These are phyloP conservation scores for Cupressus sempervirens DNA, from an alignment of 75 land plant genomes.

Conservation along the genomic window DNA sequence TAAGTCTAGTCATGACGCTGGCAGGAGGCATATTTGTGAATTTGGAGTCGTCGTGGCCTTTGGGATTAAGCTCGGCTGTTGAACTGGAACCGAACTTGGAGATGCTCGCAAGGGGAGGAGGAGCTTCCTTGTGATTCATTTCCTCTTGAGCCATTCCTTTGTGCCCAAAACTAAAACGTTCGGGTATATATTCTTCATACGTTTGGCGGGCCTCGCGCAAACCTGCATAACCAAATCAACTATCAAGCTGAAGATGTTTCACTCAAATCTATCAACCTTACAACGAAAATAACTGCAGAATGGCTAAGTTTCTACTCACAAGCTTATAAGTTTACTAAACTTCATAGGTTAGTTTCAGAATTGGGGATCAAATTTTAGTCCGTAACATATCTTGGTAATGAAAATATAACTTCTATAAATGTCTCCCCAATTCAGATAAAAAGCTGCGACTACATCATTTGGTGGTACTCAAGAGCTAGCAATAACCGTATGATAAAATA, in stretches of 20 bases:
- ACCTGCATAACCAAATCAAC: not conserved
- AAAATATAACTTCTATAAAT: not conserved
- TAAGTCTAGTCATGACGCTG: conserved; percentile 59
- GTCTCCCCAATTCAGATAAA: not conserved
- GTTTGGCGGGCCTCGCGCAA: not conserved
- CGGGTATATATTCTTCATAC: conserved; percentile 18
- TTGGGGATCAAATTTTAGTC: not conserved
- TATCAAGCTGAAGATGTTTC: not conserved
- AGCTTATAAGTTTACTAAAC: not conserved
- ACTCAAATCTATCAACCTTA: not conserved
- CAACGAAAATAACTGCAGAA: not conserved
- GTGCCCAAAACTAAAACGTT: conserved; percentile 45
- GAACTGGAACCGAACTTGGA: conserved; percentile 58
- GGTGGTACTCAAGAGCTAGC: not conserved
- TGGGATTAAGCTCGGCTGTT: conserved; percentile 74
- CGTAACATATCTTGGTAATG: not conserved
- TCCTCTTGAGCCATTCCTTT: conserved; percentile 20
- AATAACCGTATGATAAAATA: not conserved
- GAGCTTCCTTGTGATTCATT: conserved; percentile 12
- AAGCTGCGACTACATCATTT: not conserved
- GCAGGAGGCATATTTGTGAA: conserved; percentile 53
- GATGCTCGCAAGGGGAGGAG: conserved; percentile 15
- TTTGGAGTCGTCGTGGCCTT: conserved; percentile 16
- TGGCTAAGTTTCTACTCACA: not conserved
- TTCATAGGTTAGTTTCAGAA: not conserved